Conservation (phyloP, 2,329 filamentous ascomycete species). For the Penicillium digitatum region DNA sequence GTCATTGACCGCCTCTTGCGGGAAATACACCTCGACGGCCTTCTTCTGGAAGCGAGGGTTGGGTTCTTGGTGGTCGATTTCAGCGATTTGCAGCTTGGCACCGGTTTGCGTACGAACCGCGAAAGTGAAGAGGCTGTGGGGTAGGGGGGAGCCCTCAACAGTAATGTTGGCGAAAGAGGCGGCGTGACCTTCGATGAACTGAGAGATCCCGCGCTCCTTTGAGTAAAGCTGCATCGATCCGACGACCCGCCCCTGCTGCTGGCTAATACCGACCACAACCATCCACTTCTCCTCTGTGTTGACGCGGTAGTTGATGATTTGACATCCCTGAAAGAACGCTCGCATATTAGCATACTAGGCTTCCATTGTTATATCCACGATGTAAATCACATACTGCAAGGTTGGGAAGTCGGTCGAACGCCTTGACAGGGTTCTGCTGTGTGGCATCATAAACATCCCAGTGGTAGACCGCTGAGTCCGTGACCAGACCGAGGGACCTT, state of each 20-base stretch:
- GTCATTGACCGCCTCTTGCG: conserved; percentile 88
- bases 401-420: conserved; percentile 92
- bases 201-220: conserved; percentile 91
- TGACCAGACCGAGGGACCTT: conserved; percentile 80
- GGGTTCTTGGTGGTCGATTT: conserved; percentile 86
- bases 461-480: conserved; percentile 86
- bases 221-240: conserved; percentile 98
- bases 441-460: conserved; percentile 92
- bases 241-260: conserved; percentile 86
- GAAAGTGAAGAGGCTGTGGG: conserved; percentile 96
- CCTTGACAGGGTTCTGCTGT: conserved; percentile 75
- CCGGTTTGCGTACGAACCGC: conserved; percentile 84
- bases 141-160: conserved; percentile 80
- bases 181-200: conserved; percentile 95
- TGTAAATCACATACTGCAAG: conserved; percentile 61
- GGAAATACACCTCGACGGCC: conserved; percentile 96
- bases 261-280: conserved; percentile 93
- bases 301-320: conserved; percentile 99
- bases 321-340: conserved; percentile 65
- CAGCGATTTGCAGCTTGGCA: conserved; percentile 94
- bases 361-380: not conserved
- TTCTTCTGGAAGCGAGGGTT: conserved; percentile 93
- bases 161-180: conserved; percentile 88
- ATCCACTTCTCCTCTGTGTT: conserved; percentile 97
- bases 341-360: conserved; percentile 6